Base-by-base conservation (phyloP, 169 alveolate genomes). In the Babesia caballi region DNA sequence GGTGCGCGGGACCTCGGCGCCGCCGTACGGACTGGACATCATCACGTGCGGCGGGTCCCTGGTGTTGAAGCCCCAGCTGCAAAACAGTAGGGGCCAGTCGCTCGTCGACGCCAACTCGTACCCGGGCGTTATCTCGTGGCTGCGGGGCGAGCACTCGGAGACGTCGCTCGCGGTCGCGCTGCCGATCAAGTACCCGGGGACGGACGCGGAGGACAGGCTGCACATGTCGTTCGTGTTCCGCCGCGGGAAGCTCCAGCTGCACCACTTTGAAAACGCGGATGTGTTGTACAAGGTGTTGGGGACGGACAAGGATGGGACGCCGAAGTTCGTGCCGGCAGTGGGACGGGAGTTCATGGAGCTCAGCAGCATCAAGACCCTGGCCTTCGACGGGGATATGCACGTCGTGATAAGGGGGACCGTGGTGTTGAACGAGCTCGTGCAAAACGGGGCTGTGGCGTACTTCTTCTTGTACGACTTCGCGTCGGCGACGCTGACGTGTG, bases 171-270 rank as follows among this genome's bases (percentile, higher is more conserved):
- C 9, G 9, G 19, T 56, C 8, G 66, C 49, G 9, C 32, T 56
- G 66, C 66, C 66, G 2, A 1, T 56, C 66, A 56, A 30, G 66
- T 56, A 56, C 15, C 66, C 66, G n/a, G 30, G 19, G 32, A 30
- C 49, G 6, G 30, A 32, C 38, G 66, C 32, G n/a, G 32, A 25
- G 15, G 66, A 56, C 17, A 32, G 66, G 49, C 30, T 56, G 33
- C 66, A 56, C 1, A 32, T 56, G 19, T 33, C 66, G n/a, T 17
- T 56, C 28, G 3, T 14, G 9, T 56, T 6, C n/a, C 3, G n/a
- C 5, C 23, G 38, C 15, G 66, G 49, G 5, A 6, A 35, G 32
- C 49, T 56, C 4, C 32, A 12, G 21, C 38, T 32, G 44, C 44
- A 36, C 1, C 17, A 56, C 32, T 19, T 17, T 6, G 49, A 56